Conservation (phyloP, 305 asterid species). For the Petunia hybrid region DNA sequence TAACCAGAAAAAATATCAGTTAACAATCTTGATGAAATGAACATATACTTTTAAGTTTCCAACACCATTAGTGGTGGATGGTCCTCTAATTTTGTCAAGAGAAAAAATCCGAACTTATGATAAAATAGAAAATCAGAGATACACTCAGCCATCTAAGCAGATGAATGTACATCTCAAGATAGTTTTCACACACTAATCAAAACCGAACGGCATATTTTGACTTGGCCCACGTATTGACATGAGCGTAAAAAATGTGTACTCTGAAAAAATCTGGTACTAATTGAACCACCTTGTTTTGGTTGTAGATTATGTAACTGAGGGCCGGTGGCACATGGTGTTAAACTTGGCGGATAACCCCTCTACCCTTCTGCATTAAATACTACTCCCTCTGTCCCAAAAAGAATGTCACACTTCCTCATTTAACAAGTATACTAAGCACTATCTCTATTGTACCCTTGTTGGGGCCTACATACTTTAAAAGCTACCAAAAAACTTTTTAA, state of each 20-base stretch:
- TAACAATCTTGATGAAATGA: background rate
- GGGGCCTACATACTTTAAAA: no score
- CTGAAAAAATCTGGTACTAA: background rate
- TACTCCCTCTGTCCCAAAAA: no score
- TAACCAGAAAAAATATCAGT: conserved; percentile 26
- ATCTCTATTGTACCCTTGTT: no score
- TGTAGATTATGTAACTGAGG: conserved; percentile 2
- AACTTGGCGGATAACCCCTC: no score
- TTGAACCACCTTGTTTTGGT: background rate
- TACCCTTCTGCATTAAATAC: no score
- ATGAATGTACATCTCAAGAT: conserved; percentile 6
- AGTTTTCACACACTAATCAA: background rate
- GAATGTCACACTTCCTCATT: no score
- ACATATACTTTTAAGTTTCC: no score
- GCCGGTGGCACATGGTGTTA: no score
- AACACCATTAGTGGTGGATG: background rate
- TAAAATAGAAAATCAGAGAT: conserved; percentile 16
- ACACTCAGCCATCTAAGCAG: conserved; percentile 5
- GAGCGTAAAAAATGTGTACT: background rate
- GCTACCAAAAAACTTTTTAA: no score
- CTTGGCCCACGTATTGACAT: background rate
- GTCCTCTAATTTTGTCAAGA: background rate
- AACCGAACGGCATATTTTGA: background rate
- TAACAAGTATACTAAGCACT: no score
- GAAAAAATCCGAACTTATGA: background rate